These are phyloP conservation scores for Phytopythium ostracodes DNA, from an alignment of 352 stramenopile genomes.

Conservation along the genomic window DNA sequence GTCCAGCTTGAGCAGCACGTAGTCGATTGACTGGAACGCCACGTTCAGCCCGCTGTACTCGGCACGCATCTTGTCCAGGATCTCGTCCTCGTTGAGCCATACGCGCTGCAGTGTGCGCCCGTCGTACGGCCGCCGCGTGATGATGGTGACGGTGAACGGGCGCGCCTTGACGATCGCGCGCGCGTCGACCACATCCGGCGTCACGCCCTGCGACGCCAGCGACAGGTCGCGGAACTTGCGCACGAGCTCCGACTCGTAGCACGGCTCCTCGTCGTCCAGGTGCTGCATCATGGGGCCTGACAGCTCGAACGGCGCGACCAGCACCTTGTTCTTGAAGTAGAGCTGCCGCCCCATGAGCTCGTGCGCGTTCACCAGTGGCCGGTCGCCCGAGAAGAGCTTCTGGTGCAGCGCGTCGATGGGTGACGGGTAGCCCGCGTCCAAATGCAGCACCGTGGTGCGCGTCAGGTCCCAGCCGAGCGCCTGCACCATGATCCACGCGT, in stretches of 20 bases:
- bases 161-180: too few relatives aligned
- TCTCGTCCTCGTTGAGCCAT: slow-evolving; percentile 63
- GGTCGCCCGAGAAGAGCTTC: too few relatives aligned
- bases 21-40: slow-evolving; percentile 67
- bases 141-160: too few relatives aligned
- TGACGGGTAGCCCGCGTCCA: slow-evolving; percentile 40
- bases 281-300: slow-evolving; percentile 43
- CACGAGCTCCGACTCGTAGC: too few relatives aligned
- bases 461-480: slow-evolving; percentile 30
- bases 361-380: slow-evolving; percentile 33
- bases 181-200: slow-evolving; percentile 35
- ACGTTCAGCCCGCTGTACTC: slow-evolving; percentile 30
- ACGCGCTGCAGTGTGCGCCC: slow-evolving; percentile 51
- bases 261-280: slow-evolving; percentile 44
- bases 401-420: slow-evolving; percentile 43
- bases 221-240: slow-evolving; percentile 18
- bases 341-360: too few relatives aligned
- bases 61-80: slow-evolving; percentile 36
- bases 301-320: slow-evolving; percentile 32
- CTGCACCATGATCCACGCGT: slow-evolving; percentile 41
- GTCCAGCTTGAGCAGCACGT: slow-evolving; percentile 43
- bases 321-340: too few relatives aligned
- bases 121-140: slow-evolving; percentile 44
- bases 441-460: slow-evolving; percentile 31
- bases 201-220: slow-evolving; percentile 18